Evolutionary conservation across 2,329 filamentous ascomycete species (phyloP).

Genomic region (Sporothrix mexicana): DNA sequence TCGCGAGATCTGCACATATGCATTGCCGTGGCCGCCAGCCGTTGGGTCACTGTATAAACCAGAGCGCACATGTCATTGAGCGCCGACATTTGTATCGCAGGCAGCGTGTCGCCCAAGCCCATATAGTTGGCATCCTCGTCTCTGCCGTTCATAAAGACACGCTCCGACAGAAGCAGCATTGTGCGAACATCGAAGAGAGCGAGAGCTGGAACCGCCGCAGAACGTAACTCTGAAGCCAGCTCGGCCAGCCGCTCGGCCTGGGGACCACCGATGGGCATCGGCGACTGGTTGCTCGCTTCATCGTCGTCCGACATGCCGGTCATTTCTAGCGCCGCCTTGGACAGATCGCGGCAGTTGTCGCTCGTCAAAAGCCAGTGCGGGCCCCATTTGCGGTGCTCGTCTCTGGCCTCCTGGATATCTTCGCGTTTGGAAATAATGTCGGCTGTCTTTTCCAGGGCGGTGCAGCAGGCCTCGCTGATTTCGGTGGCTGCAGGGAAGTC

Average conservation of each 20-base stretch:
- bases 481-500: conserved; percentile 75
- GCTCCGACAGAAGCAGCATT: conserved; percentile 69
- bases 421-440: conserved; percentile 70
- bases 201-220: conserved; percentile 51
- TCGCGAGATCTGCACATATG: conserved; percentile 74
- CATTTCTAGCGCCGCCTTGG: conserved; percentile 30
- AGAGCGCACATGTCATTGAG: conserved; percentile 78
- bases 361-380: conserved; percentile 69
- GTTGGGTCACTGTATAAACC: conserved; percentile 68
- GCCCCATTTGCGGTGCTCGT: conserved; percentile 67
- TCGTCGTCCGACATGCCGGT: conserved; percentile 12
- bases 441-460: conserved; percentile 69
- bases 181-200: conserved; percentile 62
- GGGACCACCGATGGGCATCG: background rate
- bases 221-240: background rate
- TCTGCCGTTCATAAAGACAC: conserved; percentile 76
- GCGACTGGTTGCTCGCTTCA: conserved; percentile 13
- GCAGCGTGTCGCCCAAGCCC: conserved; percentile 59
- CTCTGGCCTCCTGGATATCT: conserved; percentile 64
- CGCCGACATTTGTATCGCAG: conserved; percentile 75
- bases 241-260: background rate
- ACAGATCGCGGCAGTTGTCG: conserved; percentile 38
- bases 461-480: conserved; percentile 68
- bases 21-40: conserved; percentile 70
- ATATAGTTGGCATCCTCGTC: conserved; percentile 71